phyloP scores from a whole-genome alignment of 768 basidiomycete genomes.

The Dioszegia aurantiaca region DNA sequence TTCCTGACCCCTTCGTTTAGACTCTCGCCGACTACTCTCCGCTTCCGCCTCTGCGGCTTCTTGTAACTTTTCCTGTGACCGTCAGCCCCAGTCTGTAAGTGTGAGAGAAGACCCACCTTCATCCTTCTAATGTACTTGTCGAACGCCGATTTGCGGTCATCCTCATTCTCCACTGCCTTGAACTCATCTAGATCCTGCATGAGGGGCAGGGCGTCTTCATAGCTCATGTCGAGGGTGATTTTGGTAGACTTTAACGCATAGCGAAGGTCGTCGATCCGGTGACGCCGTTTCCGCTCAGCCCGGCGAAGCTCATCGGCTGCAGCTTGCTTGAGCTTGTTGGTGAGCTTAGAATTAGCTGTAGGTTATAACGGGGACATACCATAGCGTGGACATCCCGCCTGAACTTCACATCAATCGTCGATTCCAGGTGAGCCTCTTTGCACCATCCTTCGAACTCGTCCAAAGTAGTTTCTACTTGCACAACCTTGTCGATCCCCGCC shows the following conservation, averaged over 20 bases:
- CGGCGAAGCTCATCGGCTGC: conserved; percentile 79
- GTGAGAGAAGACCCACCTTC: conserved; percentile 60
- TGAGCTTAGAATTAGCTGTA: conserved; percentile 59
- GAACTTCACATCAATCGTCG: conserved; percentile 62
- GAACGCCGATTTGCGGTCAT: conserved; percentile 80
- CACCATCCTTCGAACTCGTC: conserved; percentile 46
- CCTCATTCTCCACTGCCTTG: conserved; percentile 75
- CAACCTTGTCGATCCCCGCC: conserved; percentile 29
- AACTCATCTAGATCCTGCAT: conserved; percentile 83
- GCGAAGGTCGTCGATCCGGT: conserved; percentile 89
- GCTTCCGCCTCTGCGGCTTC: conserved; percentile 24
- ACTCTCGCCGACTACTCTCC: conserved; percentile 19
- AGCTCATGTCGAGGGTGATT: conserved; percentile 69
- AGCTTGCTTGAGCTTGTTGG: conserved; percentile 64
- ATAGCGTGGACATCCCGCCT: conserved; percentile 57
- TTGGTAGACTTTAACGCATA: conserved; percentile 88
- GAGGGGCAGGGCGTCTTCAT: conserved; percentile 74
- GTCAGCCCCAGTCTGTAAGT: conserved; percentile 7
- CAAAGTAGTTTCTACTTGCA: conserved; percentile 38
- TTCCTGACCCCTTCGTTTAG: conserved; percentile 19
- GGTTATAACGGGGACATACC: conserved; percentile 30
- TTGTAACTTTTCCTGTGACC: conserved; percentile 71
- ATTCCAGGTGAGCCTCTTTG: conserved; percentile 55
- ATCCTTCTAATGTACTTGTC: conserved; percentile 84
- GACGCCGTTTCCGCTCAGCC: conserved; percentile 75